Evolutionary conservation across 306 rosid genomes (phyloP), one percentile per base, ranked within the genome.

Genomic region (Boehmeria nivea): DNA sequence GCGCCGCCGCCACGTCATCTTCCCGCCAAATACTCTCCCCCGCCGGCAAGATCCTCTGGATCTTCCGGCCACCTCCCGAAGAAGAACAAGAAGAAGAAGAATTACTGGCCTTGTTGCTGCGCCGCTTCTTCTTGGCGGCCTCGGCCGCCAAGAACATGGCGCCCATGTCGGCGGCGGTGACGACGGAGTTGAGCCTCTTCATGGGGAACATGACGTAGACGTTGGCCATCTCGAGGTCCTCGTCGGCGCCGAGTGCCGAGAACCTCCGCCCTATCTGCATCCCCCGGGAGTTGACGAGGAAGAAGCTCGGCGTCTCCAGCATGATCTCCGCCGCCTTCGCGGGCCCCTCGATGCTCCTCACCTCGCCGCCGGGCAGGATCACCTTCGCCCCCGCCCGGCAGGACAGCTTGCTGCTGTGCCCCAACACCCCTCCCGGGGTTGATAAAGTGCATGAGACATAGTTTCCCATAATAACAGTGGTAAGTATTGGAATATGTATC

Each of bases 271-370:
- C 95, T 1, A 75, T 52, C 0, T 48, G 71, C n/a, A 89, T 66
- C n/a, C 83, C 74, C 0, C 26, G 39, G 0, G 83, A 54, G 81
- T 83, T 75, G 0, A 77, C 87, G 6, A 76, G 61, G 71, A 86
- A 85, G 82, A 76, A 85, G 39, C 70, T 85, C 8, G 97, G 93
- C 57, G 46, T 77, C 71, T 85, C 97, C 2, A 89, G 74, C 97
- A 89, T 89, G 3, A 89, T 78, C 78, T 89, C 94, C 0, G 89
- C 95, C 8, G 95, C 95, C 45, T 75, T 77, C 1, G 76, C 9
- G 1, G 79, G 60, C 15, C 47, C 67, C 16, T 60, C 48, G 28
- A 81, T 55, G 18, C 53, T 61, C 2, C 57, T 21, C 31, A 85
- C 53, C 67, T 85, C 76, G 1, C 97, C 93, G 43, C 82, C 61